These are phyloP conservation scores for Capsella rubella DNA, from an alignment of 441 rosid species.

Conservation along the genomic window DNA sequence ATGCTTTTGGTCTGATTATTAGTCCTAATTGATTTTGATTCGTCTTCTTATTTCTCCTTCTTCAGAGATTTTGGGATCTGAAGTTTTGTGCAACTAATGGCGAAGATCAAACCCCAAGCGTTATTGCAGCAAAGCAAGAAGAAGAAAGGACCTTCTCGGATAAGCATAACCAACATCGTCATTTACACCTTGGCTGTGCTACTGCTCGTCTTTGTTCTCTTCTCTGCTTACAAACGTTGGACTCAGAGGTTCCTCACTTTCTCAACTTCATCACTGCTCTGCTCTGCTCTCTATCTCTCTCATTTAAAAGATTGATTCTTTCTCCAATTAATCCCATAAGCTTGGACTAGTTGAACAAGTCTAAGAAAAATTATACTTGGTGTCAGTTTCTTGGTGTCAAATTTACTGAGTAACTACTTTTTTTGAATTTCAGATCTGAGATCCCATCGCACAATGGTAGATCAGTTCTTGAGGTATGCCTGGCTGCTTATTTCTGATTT, in stretches of 20 bases:
- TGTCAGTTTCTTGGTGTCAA: constrained; percentile 4
- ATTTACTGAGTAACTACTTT: constrained; percentile 16
- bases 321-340: neutral
- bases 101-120: constrained; percentile 90
- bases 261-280: neutral
- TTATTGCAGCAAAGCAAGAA: constrained; percentile 86
- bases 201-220: constrained; percentile 65
- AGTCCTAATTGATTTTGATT: constrained; percentile 1
- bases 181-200: constrained; percentile 56
- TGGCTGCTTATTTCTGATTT: neutral
- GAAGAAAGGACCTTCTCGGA: constrained; percentile 78
- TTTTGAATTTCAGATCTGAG: constrained; percentile 53
- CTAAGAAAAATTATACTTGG: neutral
- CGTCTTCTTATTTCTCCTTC: neutral
- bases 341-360: neutral
- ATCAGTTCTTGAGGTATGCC: constrained; percentile 56
- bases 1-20: neutral
- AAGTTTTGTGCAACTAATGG: constrained; percentile 53
- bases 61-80: constrained; percentile 23
- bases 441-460: constrained; percentile 47
- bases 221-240: constrained; percentile 76
- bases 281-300: neutral
- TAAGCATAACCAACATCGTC: constrained; percentile 63
- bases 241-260: constrained; percentile 59
- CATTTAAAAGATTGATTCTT: neutral